Percentiles rank a stretch among this genome's conserved stretches.
These are phyloP conservation scores for Citrus unshiu DNA, from an alignment of 345 rosid species.

Conservation along the genomic window DNA sequence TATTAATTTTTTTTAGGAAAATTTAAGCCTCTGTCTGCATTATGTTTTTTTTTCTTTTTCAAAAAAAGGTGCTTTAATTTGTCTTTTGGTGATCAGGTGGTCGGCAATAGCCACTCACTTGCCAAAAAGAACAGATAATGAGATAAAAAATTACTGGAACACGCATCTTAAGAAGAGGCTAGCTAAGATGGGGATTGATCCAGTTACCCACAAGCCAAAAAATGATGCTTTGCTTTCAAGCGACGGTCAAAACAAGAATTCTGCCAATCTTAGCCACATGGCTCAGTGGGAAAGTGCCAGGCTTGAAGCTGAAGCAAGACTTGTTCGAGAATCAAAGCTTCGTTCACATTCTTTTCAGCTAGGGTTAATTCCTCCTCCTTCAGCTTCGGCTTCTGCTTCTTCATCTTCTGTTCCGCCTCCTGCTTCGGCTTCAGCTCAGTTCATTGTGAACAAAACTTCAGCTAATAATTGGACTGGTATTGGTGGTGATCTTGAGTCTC, in stretches of 20 bases:
- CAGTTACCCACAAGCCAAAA: constrained; percentile 75
- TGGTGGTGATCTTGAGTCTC: constrained; percentile 62
- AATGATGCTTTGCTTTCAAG: constrained; percentile 46
- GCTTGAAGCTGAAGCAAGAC: constrained; percentile 84
- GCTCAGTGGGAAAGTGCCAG: constrained; percentile 98
- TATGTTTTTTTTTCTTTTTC: background rate
- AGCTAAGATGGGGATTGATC: constrained; percentile 77
- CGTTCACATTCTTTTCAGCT: constrained; percentile 51
- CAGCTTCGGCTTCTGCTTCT: constrained; percentile 16
- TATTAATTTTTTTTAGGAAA: constrained; percentile 14
- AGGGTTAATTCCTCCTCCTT: constrained; percentile 24
- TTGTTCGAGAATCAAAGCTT: constrained; percentile 78
- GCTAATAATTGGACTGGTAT: constrained; percentile 30
- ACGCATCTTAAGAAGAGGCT: constrained; percentile 68
- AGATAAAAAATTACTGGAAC: constrained; percentile 81
- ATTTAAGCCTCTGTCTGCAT: background rate
- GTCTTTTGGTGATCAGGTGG: constrained; percentile 52
- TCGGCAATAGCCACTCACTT: constrained; percentile 77
- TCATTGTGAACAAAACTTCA: constrained; percentile 9
- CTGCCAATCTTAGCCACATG: constrained; percentile 78
- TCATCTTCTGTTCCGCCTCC: background rate
- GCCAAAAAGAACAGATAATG: constrained; percentile 77
- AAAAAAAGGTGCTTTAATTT: background rate
- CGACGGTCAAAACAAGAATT: constrained; percentile 56
- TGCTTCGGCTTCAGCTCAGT: constrained; percentile 22